Conservation (phyloP, 1,284 basidiomycete species). For the Cryptococcus sp. region DNA sequence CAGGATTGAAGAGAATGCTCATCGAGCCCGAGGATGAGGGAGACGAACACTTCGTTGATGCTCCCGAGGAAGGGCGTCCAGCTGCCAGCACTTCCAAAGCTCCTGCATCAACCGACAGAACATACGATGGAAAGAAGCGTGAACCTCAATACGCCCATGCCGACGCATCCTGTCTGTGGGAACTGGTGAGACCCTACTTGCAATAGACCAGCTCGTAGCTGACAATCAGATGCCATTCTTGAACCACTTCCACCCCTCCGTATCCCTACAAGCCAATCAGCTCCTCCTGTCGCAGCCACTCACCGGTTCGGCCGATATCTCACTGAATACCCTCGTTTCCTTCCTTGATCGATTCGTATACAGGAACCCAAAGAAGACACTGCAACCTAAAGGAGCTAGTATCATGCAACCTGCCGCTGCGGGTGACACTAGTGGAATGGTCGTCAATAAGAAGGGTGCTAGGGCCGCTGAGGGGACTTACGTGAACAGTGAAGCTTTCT, state of each 20-base stretch:
- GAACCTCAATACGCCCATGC: conserved; percentile 88
- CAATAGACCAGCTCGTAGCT: background rate
- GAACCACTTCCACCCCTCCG: conserved; percentile 85
- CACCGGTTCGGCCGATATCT: conserved; percentile 80
- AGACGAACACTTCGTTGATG: conserved; percentile 54
- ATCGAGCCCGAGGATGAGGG: conserved; percentile 51
- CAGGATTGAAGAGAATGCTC: conserved; percentile 66
- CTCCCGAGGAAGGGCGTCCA: conserved; percentile 15
- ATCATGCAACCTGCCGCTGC: conserved; percentile 93
- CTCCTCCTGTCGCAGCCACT: conserved; percentile 63
- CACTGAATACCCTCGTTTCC: conserved; percentile 85
- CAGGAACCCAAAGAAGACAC: conserved; percentile 89
- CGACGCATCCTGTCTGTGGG: conserved; percentile 77
- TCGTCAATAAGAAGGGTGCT: conserved; percentile 67
- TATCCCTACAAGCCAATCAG: conserved; percentile 80
- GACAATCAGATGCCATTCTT: conserved; percentile 64
- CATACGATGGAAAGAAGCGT: conserved; percentile 82
- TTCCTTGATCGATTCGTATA: conserved; percentile 89
- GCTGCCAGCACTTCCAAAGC: conserved; percentile 2
- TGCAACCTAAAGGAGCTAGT: conserved; percentile 64
- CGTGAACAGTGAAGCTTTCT: conserved; percentile 78
- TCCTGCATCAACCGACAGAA: background rate
- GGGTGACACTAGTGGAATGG: conserved; percentile 57
- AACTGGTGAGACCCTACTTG: conserved; percentile 60
- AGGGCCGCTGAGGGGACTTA: conserved; percentile 42